Base-by-base conservation (phyloP, 768 basidiomycete species). In the Mrakia hoshinonis region DNA sequence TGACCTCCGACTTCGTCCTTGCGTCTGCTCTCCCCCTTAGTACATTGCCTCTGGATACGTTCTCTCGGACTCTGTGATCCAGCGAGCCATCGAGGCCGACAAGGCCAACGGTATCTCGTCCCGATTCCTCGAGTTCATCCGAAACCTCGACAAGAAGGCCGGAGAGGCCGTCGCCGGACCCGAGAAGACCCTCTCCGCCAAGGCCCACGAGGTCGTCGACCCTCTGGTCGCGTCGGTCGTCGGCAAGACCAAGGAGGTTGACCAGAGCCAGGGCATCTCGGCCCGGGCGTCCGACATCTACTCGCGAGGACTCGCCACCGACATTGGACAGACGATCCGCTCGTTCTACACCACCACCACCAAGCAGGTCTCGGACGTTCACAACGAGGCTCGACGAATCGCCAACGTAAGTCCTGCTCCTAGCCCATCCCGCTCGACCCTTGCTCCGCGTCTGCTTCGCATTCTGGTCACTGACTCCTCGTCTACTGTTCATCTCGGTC, bases 291-390 rank as follows among this genome's bases (percentile, higher is more conserved):
- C 80, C 39, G 91, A 90, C 75, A 79, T 78, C 76, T 79, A 79
- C 76, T 73, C 75, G 60, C 78, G 77, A 73, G 89, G 89, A 78
- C 70, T 72, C 18, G 15, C 31, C 47, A 66, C 64, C 18, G 63
- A 64, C 22, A 52, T 72, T 13, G 70, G 70, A 66, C 24, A 64
- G 69, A 63, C 49, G 62, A 90, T 96, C 51, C 74, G 70, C 80
- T 73, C 81, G 1, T 97, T 96, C 82, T 97, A 96, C 82, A 95
- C 94, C 18, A 81, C 81, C 54, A 94, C 92, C 10, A 83, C 87
- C 24, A 97, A 96, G 82, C 90, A 94, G 79, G 87, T 91, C 34
- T 76, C 84, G 24, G 93, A 97, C 77, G 93, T 97, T 61, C 93
- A 96, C 77, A 91, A 93, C 77, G 94, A 97, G 80, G 94, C 94